A percentile compares a stretch with the other conserved stretches of the same genome.
These are phyloP conservation scores for Globisporangium heterothallicum DNA, from an alignment of 352 stramenopile genomes.

Conservation along the genomic window DNA sequence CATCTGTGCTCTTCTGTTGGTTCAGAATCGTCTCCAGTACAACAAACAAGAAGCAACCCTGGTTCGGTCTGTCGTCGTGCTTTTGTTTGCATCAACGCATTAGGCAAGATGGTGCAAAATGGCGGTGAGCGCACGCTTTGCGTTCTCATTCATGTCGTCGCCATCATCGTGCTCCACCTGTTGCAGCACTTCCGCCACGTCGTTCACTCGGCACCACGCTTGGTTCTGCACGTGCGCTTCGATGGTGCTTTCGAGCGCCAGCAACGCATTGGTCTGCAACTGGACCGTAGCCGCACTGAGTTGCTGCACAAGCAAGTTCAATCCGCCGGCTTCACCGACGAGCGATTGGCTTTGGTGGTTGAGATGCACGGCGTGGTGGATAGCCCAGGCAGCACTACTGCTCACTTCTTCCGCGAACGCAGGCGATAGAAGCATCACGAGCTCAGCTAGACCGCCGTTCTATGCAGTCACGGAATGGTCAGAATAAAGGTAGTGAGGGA, in stretches of 20 bases:
- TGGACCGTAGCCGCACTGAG: slow-evolving; percentile 32
- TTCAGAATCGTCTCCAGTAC: background rate
- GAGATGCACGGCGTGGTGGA: slow-evolving; percentile 60
- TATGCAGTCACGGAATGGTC: slow-evolving; percentile 3
- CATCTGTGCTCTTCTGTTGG: background rate
- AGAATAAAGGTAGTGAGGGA: too few species aligned
- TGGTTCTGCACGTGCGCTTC: slow-evolving; percentile 43
- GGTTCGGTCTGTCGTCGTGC: too few species aligned
- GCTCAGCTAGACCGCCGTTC: slow-evolving; percentile 42
- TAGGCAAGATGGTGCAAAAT: slow-evolving; percentile 40
- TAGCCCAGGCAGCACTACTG: slow-evolving; percentile 67
- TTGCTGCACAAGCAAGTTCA: slow-evolving; percentile 56
- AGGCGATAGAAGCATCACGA: slow-evolving; percentile 60
- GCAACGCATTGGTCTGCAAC: slow-evolving; percentile 63
- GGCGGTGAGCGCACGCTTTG: slow-evolving; percentile 39
- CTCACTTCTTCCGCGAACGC: slow-evolving; percentile 61
- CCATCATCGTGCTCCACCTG: slow-evolving; percentile 36
- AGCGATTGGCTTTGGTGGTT: slow-evolving; percentile 62
- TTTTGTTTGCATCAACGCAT: too few species aligned
- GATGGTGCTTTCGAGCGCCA: slow-evolving; percentile 57
- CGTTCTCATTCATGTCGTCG: slow-evolving; percentile 48
- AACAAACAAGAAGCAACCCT: too few species aligned
- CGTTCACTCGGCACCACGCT: slow-evolving; percentile 38
- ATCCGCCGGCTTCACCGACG: slow-evolving; percentile 48
- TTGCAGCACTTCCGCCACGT: slow-evolving; percentile 30